A percentile compares a stretch with the other conserved stretches of the same genome.
phyloP scores from a whole-genome alignment of 495 filamentous ascomycete genomes.

The Talaromyces stipitatus region DNA sequence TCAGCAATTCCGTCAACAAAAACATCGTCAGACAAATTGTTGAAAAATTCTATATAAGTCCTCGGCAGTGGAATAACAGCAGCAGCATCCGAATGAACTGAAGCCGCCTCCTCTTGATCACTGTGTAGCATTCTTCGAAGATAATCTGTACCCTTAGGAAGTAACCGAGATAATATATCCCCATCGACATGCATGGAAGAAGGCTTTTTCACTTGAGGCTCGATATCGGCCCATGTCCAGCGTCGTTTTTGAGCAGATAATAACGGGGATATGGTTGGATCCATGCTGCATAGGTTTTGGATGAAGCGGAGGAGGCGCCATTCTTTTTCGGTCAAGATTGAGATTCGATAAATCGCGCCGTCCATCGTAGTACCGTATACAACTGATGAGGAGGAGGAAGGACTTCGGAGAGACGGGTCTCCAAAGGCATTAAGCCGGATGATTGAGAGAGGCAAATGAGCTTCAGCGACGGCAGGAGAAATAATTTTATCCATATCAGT shows the following conservation, averaged over 20 bases:
- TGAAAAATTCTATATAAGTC: conserved; percentile 2
- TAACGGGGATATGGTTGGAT: conserved; percentile 32
- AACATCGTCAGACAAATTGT: neutral
- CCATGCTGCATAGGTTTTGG: conserved; percentile 47
- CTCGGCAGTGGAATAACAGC: neutral
- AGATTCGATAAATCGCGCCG: conserved; percentile 57
- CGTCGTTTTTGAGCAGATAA: conserved; percentile 17
- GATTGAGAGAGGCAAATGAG: conserved; percentile 27
- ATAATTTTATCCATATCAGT: conserved; percentile 19
- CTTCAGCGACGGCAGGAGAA: conserved; percentile 18
- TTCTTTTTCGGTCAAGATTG: conserved; percentile 42
- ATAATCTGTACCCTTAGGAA: conserved; percentile 36
- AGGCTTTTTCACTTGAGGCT: conserved; percentile 23
- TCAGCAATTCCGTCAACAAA: neutral
- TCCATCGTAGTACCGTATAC: conserved; percentile 56
- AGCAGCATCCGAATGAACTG: neutral
- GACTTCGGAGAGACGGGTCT: conserved; percentile 9
- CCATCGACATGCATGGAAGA: conserved; percentile 59
- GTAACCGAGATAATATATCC: conserved; percentile 51
- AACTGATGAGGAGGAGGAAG: conserved; percentile 2
- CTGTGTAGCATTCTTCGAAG: conserved; percentile 30
- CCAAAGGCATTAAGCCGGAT: conserved; percentile 18
- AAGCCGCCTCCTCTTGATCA: neutral
- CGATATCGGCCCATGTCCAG: conserved; percentile 20
- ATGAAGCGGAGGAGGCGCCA: conserved; percentile 57